phyloP scores from a whole-genome alignment of 345 rosid species.

The Rubroshorea leprosula region DNA sequence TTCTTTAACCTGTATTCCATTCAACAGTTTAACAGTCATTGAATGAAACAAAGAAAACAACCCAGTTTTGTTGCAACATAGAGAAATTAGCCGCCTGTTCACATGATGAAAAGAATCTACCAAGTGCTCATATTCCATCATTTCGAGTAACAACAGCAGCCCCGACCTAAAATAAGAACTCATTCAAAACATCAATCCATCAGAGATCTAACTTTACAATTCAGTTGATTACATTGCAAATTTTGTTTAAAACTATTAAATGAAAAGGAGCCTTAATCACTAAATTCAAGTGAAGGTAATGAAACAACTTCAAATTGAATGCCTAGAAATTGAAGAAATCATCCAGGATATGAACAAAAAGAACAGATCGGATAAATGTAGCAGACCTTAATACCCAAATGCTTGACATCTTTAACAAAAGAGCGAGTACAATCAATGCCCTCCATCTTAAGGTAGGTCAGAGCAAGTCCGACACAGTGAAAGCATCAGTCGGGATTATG shows the following conservation, averaged over 20 bases:
- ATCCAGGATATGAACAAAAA: too few relatives aligned
- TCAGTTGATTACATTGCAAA: too few relatives aligned
- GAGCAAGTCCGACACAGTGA: too few relatives aligned
- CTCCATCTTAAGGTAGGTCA: neutral
- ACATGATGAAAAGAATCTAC: constrained; percentile 49
- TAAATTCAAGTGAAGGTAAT: neutral
- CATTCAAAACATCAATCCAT: too few relatives aligned
- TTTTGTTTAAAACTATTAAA: too few relatives aligned
- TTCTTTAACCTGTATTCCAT: constrained; percentile 42
- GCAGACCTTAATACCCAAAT: neutral
- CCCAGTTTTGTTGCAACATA: neutral
- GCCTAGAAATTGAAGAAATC: too few relatives aligned
- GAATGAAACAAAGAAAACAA: neutral
- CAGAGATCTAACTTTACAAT: neutral
- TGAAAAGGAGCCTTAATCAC: too few relatives aligned
- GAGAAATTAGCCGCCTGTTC: constrained; percentile 37
- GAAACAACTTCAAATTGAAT: too few relatives aligned
- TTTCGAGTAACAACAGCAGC: constrained; percentile 58
- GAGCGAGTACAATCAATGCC: neutral
- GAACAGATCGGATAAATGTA: neutral
- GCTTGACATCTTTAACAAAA: neutral
- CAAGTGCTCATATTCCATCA: constrained; percentile 54
- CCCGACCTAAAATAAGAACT: constrained; percentile 35
- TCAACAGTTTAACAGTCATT: neutral
- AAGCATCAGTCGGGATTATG: too few relatives aligned